A percentile compares a stretch with the other conserved stretches of the same genome.
Evolutionary conservation across 1,139 yeast species (phyloP).

Genomic region (Suhomyces atakaporum): DNA sequence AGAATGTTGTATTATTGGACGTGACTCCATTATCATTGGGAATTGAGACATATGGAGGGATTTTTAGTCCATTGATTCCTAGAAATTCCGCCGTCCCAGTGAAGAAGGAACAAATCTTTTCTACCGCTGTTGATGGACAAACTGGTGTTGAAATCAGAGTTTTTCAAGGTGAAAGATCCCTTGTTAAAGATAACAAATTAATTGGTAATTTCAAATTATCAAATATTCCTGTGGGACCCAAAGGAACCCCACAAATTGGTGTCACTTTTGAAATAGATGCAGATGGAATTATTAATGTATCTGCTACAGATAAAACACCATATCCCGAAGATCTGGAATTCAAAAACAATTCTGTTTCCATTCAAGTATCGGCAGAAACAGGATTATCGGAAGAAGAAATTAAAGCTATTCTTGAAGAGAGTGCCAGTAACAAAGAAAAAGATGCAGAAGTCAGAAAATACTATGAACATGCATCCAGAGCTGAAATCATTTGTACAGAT

Average conservation of each 20-base stretch:
- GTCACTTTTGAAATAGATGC: constrained; percentile 79
- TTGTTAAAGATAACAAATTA: constrained; percentile 70
- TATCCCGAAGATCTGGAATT: constrained; percentile 36
- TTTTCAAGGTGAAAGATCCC: constrained; percentile 75
- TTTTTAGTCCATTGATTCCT: constrained; percentile 74
- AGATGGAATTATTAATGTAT: constrained; percentile 77
- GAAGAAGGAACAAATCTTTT: constrained; percentile 67
- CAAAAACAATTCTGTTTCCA: constrained; percentile 49
- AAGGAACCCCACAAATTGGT: constrained; percentile 74
- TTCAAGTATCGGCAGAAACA: constrained; percentile 69
- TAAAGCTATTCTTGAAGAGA: constrained; percentile 54
- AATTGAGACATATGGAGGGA: constrained; percentile 81
- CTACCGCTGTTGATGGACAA: constrained; percentile 86
- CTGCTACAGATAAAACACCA: constrained; percentile 67
- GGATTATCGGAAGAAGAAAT: constrained; percentile 69
- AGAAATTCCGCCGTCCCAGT: constrained; percentile 78
- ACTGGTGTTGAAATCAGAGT: constrained; percentile 78
- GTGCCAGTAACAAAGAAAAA: constrained; percentile 39
- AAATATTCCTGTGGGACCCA: constrained; percentile 71
- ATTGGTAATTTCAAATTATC: constrained; percentile 72
- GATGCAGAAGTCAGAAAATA: constrained; percentile 46
- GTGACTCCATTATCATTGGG: constrained; percentile 81
- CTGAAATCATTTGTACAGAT: constrained; percentile 58
- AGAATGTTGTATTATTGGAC: constrained; percentile 71
- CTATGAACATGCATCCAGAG: constrained; percentile 52